Percentiles rank a stretch among this genome's conserved stretches.
Evolutionary conservation across 345 rosid species (phyloP).

Genomic region (Crucihimalaya himalaica): DNA sequence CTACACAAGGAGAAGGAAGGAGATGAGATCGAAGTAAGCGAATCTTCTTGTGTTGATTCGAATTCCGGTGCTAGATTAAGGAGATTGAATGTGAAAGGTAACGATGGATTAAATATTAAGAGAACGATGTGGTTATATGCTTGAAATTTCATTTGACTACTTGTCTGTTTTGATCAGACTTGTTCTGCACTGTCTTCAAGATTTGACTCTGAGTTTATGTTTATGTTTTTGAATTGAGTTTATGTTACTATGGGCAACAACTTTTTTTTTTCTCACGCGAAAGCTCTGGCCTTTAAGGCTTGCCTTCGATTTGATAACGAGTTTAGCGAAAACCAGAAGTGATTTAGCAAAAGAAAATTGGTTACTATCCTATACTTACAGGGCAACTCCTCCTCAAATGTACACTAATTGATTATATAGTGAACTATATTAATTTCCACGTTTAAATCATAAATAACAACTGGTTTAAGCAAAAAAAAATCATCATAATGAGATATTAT

Average conservation of each 20-base stretch:
- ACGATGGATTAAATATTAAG: constrained; percentile 19
- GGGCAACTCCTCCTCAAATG: no score
- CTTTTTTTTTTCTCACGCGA: no score
- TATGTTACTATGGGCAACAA: no score
- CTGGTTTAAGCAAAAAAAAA: constrained; percentile 2
- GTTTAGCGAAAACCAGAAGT: no score
- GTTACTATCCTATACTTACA: no score
- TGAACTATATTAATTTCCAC: no score
- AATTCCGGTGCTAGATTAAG: constrained; percentile 39
- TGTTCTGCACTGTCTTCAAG: constrained; percentile 10
- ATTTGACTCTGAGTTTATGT: constrained; percentile 11
- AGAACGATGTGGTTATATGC: constrained; percentile 13
- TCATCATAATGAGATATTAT: constrained; percentile 31
- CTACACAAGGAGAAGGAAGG: constrained; percentile 41
- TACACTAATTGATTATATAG: no score
- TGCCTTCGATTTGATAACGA: no score
- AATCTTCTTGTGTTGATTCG: constrained; percentile 58
- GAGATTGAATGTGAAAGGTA: constrained; percentile 30
- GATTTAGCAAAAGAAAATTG: no score
- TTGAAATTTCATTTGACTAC: constrained; percentile 14
- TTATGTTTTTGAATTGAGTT: no score
- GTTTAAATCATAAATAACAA: no score
- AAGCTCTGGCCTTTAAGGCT: no score
- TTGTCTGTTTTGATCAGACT: constrained; percentile 16
- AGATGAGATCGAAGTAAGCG: constrained; percentile 53